Base-by-base conservation (phyloP, 1,284 basidiomycete genomes). In the Butyriboletus pseudospeciosus region DNA sequence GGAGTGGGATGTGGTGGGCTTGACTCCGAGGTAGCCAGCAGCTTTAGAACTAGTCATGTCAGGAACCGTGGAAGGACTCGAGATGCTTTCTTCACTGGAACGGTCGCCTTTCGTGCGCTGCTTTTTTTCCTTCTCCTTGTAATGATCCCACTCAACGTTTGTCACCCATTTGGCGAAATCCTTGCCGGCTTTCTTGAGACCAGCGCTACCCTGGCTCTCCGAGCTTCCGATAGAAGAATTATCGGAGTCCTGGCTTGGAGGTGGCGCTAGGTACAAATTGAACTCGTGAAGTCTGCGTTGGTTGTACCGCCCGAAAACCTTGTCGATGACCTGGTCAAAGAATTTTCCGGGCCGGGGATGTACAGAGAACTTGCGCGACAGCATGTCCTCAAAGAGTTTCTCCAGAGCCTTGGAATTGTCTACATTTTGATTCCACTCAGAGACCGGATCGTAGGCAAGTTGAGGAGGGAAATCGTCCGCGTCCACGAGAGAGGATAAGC, bases 211-310 rank as follows among this genome's bases (percentile, higher is more conserved):
- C 40, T 62, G 47, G 36, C 61, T 30, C 37, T 65, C 57, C 59
- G 60, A 58, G 26, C 67, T 71, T 23, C 52, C 66, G 10, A 62
- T 23, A 10, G 67, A 71, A 25, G 64, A 58, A 25, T 40, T 45
- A 47, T 72, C 70, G 3, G 59, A 59, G 23, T 67, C 66, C n/a
- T 58, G 59, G 35, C 34, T 48, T 9, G 61, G 40, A 32, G 72
- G 70, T 32, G 83, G 80, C 14, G 83, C 82, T 16, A 87, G 66
- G 54, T 80, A 80, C 32, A 87, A 66, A 57, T 81, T 76, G 59
- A 79, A 77, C 35, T 73, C 79, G 51, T 68, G 68, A 41, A 73
- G 59, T 58, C 75, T 74, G 42, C 67, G 61, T 14, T 73, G 70
- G 32, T 72, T 68, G 32, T 69, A 65, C 1, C 63, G 57, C n/a